Evolutionary conservation across 805 yeast genomes (phyloP).

Genomic region (Kodamaea sagamina): DNA sequence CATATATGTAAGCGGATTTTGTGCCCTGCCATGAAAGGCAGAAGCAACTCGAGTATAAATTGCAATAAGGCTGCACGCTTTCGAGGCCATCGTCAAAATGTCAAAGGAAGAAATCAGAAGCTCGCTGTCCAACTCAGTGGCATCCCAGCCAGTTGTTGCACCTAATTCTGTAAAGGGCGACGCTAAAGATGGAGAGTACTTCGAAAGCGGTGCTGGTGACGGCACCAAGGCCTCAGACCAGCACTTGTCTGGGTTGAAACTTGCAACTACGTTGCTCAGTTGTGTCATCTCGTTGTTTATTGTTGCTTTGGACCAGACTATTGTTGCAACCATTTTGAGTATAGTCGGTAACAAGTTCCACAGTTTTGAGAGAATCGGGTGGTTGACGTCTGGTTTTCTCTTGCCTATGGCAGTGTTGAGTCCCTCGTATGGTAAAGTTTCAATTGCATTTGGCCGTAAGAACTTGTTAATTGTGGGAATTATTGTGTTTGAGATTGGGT

Average conservation of each 20-base stretch:
- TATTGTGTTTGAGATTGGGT: constrained; percentile 34
- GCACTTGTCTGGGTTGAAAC: constrained; percentile 31
- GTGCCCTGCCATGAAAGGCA: too few species aligned
- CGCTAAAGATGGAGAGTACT: constrained; percentile 22
- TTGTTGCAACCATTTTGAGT: constrained; percentile 36
- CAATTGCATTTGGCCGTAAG: constrained; percentile 41
- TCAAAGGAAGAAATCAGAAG: neutral
- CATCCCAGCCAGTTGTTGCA: neutral
- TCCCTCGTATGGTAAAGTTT: constrained; percentile 40
- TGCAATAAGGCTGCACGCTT: too few species aligned
- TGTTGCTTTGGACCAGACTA: constrained; percentile 43
- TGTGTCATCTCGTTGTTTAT: constrained; percentile 34
- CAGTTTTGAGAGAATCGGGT: constrained; percentile 36
- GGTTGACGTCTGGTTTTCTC: constrained; percentile 41
- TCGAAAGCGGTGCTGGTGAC: constrained; percentile 46
- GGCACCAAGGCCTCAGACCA: constrained; percentile 43
- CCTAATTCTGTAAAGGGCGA: constrained; percentile 14
- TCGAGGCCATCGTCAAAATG: neutral
- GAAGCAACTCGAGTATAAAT: too few species aligned
- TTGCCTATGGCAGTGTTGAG: constrained; percentile 36
- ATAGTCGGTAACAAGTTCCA: constrained; percentile 39
- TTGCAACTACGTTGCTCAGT: constrained; percentile 29
- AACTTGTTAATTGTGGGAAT: constrained; percentile 27
- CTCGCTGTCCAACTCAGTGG: constrained; percentile 1
- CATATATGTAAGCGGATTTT: too few species aligned